Percentiles rank a stretch among this genome's conserved stretches.
phyloP scores from a whole-genome alignment of 495 filamentous ascomycete species.

The Lophium mytilinum region DNA sequence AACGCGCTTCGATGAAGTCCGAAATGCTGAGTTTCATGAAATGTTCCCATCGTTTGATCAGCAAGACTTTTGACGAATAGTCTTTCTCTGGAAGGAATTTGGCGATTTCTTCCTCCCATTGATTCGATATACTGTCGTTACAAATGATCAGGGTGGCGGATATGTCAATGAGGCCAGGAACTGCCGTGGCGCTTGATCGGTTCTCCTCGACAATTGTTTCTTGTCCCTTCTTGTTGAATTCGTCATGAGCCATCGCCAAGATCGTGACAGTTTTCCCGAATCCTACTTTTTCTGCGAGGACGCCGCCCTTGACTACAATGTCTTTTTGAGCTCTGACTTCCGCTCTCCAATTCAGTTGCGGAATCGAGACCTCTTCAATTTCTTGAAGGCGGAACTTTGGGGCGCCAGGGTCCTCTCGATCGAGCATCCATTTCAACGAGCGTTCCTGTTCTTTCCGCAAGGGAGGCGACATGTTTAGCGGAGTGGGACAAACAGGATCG shows the following conservation, averaged over 20 bases:
- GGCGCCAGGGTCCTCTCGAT: constrained; percentile 45
- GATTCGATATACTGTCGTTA: constrained; percentile 51
- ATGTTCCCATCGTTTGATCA: constrained; percentile 30
- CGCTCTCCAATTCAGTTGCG: constrained; percentile 52
- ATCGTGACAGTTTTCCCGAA: constrained; percentile 78
- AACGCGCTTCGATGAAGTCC: constrained; percentile 42
- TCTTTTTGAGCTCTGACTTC: constrained; percentile 45
- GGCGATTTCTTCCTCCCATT: constrained; percentile 57
- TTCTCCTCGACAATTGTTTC: constrained; percentile 3
- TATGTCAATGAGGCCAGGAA: constrained; percentile 35
- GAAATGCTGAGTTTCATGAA: constrained; percentile 34
- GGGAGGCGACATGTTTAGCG: constrained; percentile 35
- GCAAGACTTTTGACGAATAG: constrained; percentile 35
- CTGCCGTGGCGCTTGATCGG: background rate
- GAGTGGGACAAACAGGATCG: constrained; percentile 33
- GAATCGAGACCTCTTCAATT: constrained; percentile 56
- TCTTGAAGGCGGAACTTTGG: constrained; percentile 54
- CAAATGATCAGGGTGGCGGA: constrained; percentile 65
- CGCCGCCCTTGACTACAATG: constrained; percentile 52
- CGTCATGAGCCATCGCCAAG: constrained; percentile 54
- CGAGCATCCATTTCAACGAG: constrained; percentile 59
- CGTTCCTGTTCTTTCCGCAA: constrained; percentile 50
- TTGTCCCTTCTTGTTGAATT: constrained; percentile 20
- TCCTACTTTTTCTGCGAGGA: constrained; percentile 69
- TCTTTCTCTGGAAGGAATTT: constrained; percentile 45